Evolutionary conservation across 2,329 filamentous ascomycete species (phyloP).

Genomic region (Berkeleyomyces basicola): DNA sequence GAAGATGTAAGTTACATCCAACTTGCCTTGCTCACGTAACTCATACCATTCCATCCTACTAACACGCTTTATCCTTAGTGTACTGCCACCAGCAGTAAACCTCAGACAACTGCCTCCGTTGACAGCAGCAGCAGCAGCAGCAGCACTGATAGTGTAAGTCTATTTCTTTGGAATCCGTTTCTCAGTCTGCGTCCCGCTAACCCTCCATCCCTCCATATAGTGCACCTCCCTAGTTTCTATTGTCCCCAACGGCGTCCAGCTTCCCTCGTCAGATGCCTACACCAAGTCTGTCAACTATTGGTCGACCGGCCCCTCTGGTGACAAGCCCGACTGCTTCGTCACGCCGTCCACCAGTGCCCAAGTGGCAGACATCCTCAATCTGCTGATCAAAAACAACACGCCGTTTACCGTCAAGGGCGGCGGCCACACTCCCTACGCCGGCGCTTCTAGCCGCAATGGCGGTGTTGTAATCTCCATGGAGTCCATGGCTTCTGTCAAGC

Average conservation of each 20-base stretch:
- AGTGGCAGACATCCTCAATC: not conserved
- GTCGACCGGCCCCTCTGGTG: not conserved
- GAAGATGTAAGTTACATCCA: not conserved
- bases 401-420: constrained; percentile 26
- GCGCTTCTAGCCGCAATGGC: constrained; percentile 17
- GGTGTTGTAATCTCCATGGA: constrained; percentile 19
- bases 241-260: not conserved
- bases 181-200: not conserved
- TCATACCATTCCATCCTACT: not conserved
- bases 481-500: constrained; percentile 10
- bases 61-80: not conserved
- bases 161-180: not conserved
- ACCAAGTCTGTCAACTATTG: not conserved
- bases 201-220: not conserved
- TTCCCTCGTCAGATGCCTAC: constrained; percentile 4
- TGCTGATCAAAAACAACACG: constrained; percentile 3
- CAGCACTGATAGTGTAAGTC: not conserved
- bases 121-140: not conserved
- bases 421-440: constrained; percentile 20
- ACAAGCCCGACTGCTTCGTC: constrained; percentile 2
- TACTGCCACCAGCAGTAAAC: not conserved
- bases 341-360: not conserved
- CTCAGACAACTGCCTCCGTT: not conserved
- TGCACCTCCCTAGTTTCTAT: not conserved
- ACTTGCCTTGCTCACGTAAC: not conserved